These are phyloP conservation scores for Fusarium anguioides DNA, from an alignment of 2,329 filamentous ascomycete genomes.

Conservation along the genomic window DNA sequence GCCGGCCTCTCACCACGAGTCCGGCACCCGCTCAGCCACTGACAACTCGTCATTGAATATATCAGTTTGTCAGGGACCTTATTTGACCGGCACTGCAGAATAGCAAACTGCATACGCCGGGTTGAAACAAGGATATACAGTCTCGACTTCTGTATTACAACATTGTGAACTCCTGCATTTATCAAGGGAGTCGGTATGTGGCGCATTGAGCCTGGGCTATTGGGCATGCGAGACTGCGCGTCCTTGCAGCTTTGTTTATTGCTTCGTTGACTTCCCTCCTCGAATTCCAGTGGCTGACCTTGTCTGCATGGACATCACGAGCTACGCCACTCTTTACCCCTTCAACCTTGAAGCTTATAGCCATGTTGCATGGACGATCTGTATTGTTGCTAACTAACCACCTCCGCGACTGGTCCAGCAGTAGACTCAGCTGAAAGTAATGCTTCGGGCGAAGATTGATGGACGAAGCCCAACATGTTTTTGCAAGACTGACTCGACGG, in stretches of 20 bases:
- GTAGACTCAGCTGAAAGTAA: not conserved
- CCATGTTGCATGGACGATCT: not conserved
- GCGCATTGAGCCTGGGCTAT: conserved; percentile 14
- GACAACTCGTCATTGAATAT: conserved; percentile 35
- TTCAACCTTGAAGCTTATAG: not conserved
- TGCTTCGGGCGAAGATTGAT: conserved; percentile 9
- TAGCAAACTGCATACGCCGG: not conserved
- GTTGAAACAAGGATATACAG: conserved; percentile 3
- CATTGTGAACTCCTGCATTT: conserved; percentile 15
- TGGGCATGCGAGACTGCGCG: conserved; percentile 16
- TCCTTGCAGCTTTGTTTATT: conserved; percentile 31
- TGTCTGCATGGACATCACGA: conserved; percentile 31
- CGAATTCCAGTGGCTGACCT: conserved; percentile 34
- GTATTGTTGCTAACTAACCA: not conserved
- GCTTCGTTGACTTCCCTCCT: conserved; percentile 28
- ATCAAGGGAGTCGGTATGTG: conserved; percentile 25
- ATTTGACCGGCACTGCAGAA: conserved; percentile 10
- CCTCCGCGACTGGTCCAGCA: not conserved
- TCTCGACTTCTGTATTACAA: conserved; percentile 9
- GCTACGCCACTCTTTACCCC: conserved; percentile 24
- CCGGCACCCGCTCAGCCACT: conserved; percentile 33
- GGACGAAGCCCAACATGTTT: not conserved
- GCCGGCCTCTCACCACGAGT: conserved; percentile 23
- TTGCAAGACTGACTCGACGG: conserved; percentile 14
- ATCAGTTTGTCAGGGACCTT: conserved; percentile 25